A percentile compares a stretch with the other conserved stretches of the same genome.
Conservation (phyloP, 2,329 filamentous ascomycete genomes). For the Sphaerulina populicola region DNA sequence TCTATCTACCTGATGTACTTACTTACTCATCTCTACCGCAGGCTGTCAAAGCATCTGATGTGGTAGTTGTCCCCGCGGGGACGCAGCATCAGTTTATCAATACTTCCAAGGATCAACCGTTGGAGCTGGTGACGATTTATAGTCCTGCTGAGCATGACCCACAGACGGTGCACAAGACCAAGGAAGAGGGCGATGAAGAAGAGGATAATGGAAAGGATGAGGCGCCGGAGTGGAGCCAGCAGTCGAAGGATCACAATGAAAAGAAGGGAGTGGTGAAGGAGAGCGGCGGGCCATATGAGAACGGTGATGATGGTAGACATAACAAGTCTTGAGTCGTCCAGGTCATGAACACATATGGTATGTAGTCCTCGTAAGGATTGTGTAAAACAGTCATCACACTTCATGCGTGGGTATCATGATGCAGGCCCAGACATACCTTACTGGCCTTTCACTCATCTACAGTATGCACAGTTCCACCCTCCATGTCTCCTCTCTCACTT, state of each 20-base stretch:
- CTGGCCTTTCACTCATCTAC: background rate
- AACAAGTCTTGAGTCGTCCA: conserved; percentile 21
- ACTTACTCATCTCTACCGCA: conserved; percentile 20
- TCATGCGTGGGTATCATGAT: conserved; percentile 2
- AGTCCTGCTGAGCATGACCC: conserved; percentile 55
- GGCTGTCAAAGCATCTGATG: conserved; percentile 47
- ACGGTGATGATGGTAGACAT: conserved; percentile 33
- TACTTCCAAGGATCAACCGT: conserved; percentile 46
- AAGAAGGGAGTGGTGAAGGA: conserved; percentile 47
- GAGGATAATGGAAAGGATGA: conserved; percentile 55
- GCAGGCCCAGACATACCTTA: background rate
- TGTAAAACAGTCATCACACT: background rate
- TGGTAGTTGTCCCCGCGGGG: conserved; percentile 56
- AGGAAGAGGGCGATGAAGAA: conserved; percentile 54
- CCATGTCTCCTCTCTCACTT: conserved; percentile 40
- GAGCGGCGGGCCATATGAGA: conserved; percentile 32
- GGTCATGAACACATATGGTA: background rate
- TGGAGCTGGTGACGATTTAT: conserved; percentile 57
- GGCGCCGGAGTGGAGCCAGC: conserved; percentile 51
- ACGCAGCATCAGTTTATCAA: conserved; percentile 61
- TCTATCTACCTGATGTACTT: no score
- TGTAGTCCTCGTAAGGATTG: no score
- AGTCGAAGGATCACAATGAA: conserved; percentile 52
- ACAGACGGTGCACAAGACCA: conserved; percentile 53
- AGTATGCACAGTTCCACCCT: background rate